Conservation (phyloP, 371 early-diverging fungal genomes). For the Zychaea mexicana region DNA sequence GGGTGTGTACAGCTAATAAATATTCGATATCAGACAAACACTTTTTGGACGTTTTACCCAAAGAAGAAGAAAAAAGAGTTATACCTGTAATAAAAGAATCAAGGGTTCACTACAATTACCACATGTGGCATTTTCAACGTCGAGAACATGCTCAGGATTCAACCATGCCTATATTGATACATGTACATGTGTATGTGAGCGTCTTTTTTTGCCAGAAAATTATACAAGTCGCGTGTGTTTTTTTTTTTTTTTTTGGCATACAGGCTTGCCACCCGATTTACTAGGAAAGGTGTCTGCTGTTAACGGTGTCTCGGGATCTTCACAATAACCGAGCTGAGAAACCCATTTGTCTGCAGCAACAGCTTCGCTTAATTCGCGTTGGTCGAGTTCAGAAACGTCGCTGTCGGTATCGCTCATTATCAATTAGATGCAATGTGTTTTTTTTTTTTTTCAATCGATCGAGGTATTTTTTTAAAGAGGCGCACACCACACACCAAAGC, state of each 20-base stretch:
- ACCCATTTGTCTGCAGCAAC: conserved; percentile 34
- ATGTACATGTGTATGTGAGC: too few relatives aligned
- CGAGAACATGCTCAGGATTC: conserved; percentile 71
- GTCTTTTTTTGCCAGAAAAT: too few relatives aligned
- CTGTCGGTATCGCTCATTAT: conserved; percentile 30
- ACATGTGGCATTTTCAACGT: conserved; percentile 68
- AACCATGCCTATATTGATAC: conserved; percentile 74
- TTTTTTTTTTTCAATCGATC: neutral
- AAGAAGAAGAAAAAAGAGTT: neutral
- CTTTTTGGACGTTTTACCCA: neutral
- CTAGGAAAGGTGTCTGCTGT: conserved; percentile 75
- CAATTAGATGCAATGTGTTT: neutral
- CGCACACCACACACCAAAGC: too few relatives aligned
- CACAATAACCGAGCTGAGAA: conserved; percentile 78
- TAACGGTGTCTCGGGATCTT: conserved; percentile 65
- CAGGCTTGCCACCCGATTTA: conserved; percentile 90
- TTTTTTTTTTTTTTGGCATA: conserved; percentile 47
- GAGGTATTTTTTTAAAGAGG: too few relatives aligned
- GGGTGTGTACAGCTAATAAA: conserved; percentile 83
- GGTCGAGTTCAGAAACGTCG: conserved; percentile 39
- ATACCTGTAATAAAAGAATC: conserved; percentile 85
- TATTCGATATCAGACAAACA: neutral
- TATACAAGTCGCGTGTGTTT: neutral
- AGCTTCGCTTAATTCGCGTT: conserved; percentile 32
- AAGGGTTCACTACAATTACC: conserved; percentile 81